A percentile compares a stretch with the other conserved stretches of the same genome.
Conservation (phyloP, 2,329 filamentous ascomycete species). For the Acrodontium crateriforme region DNA sequence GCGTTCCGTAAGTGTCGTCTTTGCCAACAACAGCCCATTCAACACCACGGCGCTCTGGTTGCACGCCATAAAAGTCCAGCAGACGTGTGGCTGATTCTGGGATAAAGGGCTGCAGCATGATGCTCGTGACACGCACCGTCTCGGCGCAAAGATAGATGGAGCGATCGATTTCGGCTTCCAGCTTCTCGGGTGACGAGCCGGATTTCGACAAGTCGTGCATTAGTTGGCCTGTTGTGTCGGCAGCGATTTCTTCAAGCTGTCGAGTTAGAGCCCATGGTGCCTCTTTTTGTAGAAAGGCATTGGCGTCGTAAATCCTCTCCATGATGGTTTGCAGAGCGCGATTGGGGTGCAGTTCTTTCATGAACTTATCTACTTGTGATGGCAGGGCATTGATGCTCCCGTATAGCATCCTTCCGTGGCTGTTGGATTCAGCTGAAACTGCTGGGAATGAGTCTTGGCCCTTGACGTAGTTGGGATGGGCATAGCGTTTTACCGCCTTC, state of each 20-base stretch:
- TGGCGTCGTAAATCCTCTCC: slow-evolving; percentile 47
- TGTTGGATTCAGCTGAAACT: slow-evolving; percentile 3
- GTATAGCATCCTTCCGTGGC: slow-evolving; percentile 4
- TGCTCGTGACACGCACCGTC: slow-evolving; percentile 62
- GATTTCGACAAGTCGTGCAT: slow-evolving; percentile 9
- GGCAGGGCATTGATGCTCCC: slow-evolving; percentile 21
- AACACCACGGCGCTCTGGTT: slow-evolving; percentile 45
- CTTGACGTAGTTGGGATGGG: slow-evolving; percentile 6
- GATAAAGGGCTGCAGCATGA: slow-evolving; percentile 85
- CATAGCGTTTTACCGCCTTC: slow-evolving; percentile 18
- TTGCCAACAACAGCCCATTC: slow-evolving; percentile 46
- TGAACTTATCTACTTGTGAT: slow-evolving; percentile 35
- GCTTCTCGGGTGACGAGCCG: slow-evolving; percentile 14
- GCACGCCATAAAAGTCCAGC: slow-evolving; percentile 66
- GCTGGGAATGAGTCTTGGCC: slow-evolving; percentile 3
- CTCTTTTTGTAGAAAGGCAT: slow-evolving; percentile 50
- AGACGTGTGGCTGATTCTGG: slow-evolving; percentile 59
- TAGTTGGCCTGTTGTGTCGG: slow-evolving; percentile 19
- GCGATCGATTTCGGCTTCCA: slow-evolving; percentile 35
- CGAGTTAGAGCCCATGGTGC: slow-evolving; percentile 54
- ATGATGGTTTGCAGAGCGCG: slow-evolving; percentile 53
- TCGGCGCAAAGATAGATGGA: slow-evolving; percentile 62
- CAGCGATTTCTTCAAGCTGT: slow-evolving; percentile 10
- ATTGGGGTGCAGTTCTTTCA: slow-evolving; percentile 52
- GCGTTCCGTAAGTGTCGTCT: slow-evolving; percentile 57